Evolutionary conservation across 78 protist species (phyloP).

Genomic region (Cavenderia fasciculata): DNA sequence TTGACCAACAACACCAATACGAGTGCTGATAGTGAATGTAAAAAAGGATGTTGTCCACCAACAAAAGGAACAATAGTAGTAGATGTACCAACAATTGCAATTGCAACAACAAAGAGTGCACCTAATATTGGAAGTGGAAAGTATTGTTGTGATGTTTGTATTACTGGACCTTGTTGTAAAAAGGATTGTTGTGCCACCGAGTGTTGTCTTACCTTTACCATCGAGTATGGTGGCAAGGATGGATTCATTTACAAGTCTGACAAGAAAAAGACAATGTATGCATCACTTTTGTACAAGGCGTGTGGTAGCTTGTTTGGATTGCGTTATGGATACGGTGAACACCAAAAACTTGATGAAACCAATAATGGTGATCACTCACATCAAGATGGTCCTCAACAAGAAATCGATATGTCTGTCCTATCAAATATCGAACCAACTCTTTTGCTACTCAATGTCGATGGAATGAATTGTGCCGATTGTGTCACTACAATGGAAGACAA

Average conservation of each 20-base stretch:
- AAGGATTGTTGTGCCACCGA: constrained; percentile 18
- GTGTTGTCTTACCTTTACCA: constrained; percentile 19
- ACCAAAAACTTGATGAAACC: background rate
- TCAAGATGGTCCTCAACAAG: background rate
- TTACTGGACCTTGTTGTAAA: constrained; percentile 37
- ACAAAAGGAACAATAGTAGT: background rate
- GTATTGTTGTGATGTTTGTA: constrained; percentile 50
- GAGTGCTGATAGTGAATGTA: background rate
- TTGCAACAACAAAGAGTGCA: background rate
- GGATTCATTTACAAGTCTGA: background rate
- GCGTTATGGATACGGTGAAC: constrained; percentile 23
- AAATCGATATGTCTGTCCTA: background rate
- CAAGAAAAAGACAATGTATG: constrained; percentile 19
- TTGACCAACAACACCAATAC: background rate
- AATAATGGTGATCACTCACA: background rate
- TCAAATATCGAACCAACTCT: background rate
- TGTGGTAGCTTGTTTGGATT: constrained; percentile 52
- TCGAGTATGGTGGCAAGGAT: constrained; percentile 1
- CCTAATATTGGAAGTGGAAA: background rate
- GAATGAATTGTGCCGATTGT: constrained; percentile 66
- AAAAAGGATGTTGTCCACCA: constrained; percentile 34
- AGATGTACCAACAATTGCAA: background rate
- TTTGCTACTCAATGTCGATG: background rate
- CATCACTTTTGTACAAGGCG: constrained; percentile 12
- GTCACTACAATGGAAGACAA: constrained; percentile 25